Conservation (phyloP, 495 filamentous ascomycete genomes). For the Podospora australis region DNA sequence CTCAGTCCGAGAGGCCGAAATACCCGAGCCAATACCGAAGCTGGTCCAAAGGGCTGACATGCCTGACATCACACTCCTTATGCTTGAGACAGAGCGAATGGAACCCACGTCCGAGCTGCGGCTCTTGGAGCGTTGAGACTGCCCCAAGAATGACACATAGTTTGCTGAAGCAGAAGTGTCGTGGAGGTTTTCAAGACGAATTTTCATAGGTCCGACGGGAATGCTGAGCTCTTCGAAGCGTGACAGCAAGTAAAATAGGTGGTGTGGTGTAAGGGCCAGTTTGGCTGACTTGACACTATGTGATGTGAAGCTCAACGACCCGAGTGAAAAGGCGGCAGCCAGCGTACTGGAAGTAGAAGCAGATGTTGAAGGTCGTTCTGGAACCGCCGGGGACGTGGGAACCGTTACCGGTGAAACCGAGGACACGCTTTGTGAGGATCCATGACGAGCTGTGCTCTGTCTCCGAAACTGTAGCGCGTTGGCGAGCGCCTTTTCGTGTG, state of each 20-base stretch:
- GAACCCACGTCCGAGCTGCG: slow-evolving; percentile 79
- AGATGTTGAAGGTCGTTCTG: slow-evolving; percentile 49
- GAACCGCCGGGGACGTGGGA: slow-evolving; percentile 43
- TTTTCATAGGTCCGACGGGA: slow-evolving; percentile 88
- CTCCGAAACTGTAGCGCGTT: slow-evolving; percentile 84
- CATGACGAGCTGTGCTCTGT: slow-evolving; percentile 59
- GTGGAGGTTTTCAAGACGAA: slow-evolving; percentile 90
- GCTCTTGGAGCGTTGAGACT: slow-evolving; percentile 66
- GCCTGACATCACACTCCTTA: slow-evolving; percentile 93
- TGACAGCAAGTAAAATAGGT: slow-evolving; percentile 91
- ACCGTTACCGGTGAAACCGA: slow-evolving; percentile 41
- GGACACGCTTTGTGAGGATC: slow-evolving; percentile 47
- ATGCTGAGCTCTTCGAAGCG: slow-evolving; percentile 91
- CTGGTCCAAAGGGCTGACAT: slow-evolving; percentile 90
- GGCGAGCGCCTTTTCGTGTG: slow-evolving; percentile 93
- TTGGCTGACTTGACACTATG: slow-evolving; percentile 81
- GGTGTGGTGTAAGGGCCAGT: slow-evolving; percentile 90
- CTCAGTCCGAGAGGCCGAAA: slow-evolving; percentile 70
- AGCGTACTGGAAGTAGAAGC: slow-evolving; percentile 65
- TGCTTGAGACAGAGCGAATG: slow-evolving; percentile 90
- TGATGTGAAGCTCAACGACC: slow-evolving; percentile 75
- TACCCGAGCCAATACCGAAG: slow-evolving; percentile 69
- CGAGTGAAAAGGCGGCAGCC: slow-evolving; percentile 78
- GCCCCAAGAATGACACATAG: slow-evolving; percentile 92
- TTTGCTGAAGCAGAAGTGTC: slow-evolving; percentile 76